Evolutionary conservation across 2,329 filamentous ascomycete species (phyloP).

Genomic region (Ophiocordyceps unilateralis): DNA sequence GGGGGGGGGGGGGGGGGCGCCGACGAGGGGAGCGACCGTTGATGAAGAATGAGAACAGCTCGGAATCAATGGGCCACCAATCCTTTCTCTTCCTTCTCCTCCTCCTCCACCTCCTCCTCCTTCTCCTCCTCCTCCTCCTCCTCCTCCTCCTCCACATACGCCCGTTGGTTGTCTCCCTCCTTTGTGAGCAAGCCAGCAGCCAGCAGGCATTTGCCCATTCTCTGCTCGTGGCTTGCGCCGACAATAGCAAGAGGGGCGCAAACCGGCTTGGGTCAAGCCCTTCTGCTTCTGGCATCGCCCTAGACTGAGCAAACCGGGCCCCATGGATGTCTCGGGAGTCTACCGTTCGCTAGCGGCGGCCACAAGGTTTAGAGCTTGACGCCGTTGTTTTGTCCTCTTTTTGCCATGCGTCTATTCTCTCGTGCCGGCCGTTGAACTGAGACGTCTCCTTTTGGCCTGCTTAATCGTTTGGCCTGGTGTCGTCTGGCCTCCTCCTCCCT

Average conservation of each 20-base stretch:
- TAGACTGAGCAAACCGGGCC: constrained; percentile 5
- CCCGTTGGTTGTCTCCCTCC: neutral
- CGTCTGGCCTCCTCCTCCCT: neutral
- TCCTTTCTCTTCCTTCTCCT: too few species aligned
- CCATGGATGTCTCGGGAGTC: constrained; percentile 9
- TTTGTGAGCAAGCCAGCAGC: neutral
- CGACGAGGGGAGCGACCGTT: neutral
- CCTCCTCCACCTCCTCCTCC: too few species aligned
- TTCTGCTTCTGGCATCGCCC: constrained; percentile 1
- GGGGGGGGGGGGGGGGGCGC: neutral
- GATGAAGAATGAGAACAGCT: too few species aligned
- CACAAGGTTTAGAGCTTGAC: too few species aligned
- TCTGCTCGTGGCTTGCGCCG: neutral
- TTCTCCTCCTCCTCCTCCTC: too few species aligned
- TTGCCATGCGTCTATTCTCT: too few species aligned
- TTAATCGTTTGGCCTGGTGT: too few species aligned
- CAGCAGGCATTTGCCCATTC: neutral
- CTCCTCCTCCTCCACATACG: too few species aligned
- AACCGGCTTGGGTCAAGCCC: constrained; percentile 7
- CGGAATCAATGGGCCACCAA: too few species aligned
- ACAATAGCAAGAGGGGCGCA: constrained; percentile 4
- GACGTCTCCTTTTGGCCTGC: too few species aligned
- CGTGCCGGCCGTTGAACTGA: too few species aligned
- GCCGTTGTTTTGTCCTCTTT: neutral
- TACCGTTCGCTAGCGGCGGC: constrained; percentile 1